Evolutionary conservation across 805 yeast species (phyloP).

Genomic region (Starmerella sp.): DNA sequence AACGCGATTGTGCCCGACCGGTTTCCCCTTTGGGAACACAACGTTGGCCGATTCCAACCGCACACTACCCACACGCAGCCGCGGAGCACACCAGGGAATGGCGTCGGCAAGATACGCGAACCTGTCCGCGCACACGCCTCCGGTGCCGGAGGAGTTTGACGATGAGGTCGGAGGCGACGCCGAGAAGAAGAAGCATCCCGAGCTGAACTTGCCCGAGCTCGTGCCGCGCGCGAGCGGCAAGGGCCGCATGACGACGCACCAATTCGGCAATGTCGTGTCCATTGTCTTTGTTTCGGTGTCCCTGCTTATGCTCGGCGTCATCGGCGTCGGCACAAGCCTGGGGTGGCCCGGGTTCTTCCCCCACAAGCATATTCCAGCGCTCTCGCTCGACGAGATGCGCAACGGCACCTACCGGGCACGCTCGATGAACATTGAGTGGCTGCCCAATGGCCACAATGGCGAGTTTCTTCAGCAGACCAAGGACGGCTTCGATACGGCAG

Average conservation of each 20-base stretch:
- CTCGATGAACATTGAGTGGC: slow-evolving; percentile 16
- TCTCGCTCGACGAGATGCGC: slow-evolving; percentile 18
- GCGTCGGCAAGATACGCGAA: neutral
- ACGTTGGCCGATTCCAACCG: neutral
- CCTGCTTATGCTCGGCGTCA: neutral
- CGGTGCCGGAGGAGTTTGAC: neutral
- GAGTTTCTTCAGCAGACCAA: slow-evolving; percentile 9
- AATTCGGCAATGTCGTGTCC: neutral
- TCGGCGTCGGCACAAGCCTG: neutral
- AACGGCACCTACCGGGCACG: slow-evolving; percentile 15
- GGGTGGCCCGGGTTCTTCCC: neutral
- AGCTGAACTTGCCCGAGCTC: neutral
- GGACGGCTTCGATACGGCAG: slow-evolving; percentile 32
- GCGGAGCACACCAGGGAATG: neutral
- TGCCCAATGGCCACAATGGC: slow-evolving; percentile 18
- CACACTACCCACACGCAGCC: too few relatives aligned
- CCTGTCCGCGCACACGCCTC: neutral
- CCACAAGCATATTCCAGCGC: slow-evolving; percentile 2
- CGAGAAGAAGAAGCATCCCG: neutral
- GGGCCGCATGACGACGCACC: slow-evolving; percentile 1
- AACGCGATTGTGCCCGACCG: neutral
- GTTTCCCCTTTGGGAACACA: slow-evolving; percentile 1
- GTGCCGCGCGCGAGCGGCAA: neutral
- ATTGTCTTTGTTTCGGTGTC: neutral
- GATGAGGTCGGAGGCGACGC: neutral